These are phyloP conservation scores for Globisporangium camurandrum DNA, from an alignment of 352 stramenopile species.

Conservation along the genomic window DNA sequence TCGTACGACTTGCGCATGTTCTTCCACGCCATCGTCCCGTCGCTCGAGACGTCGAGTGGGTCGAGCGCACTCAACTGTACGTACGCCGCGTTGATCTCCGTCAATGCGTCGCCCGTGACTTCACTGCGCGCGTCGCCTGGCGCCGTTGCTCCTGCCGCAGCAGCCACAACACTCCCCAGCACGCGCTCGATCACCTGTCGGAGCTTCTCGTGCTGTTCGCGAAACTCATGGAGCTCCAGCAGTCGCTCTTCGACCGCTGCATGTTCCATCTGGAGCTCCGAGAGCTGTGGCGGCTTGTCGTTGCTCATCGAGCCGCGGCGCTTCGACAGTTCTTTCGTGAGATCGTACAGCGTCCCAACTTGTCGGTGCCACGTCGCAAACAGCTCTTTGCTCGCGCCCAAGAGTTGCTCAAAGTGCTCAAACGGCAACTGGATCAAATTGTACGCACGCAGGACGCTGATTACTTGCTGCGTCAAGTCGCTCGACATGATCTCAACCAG, in stretches of 20 bases:
- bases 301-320: slow-evolving; percentile 76
- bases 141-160: slow-evolving; percentile 21
- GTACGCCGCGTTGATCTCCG: slow-evolving; percentile 88
- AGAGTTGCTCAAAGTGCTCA: slow-evolving; percentile 73
- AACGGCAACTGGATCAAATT: slow-evolving; percentile 82
- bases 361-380: slow-evolving; percentile 85
- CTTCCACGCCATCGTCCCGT: slow-evolving; percentile 79
- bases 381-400: slow-evolving; percentile 74
- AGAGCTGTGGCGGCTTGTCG: slow-evolving; percentile 71
- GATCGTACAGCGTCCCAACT: slow-evolving; percentile 75
- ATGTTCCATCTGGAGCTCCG: slow-evolving; percentile 84
- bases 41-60: slow-evolving; percentile 79
- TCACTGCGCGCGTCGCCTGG: slow-evolving; percentile 40
- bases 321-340: slow-evolving; percentile 83
- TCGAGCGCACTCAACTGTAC: slow-evolving; percentile 70
- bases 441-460: slow-evolving; percentile 75
- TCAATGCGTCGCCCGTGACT: slow-evolving; percentile 70
- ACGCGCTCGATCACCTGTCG: slow-evolving; percentile 83
- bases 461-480: slow-evolving; percentile 74
- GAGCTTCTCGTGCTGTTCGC: slow-evolving; percentile 88
- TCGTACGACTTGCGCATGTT: slow-evolving; percentile 88
- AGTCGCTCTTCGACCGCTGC: slow-evolving; percentile 82
- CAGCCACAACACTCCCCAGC: slow-evolving; percentile 57
- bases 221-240: slow-evolving; percentile 85
- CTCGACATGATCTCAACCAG: slow-evolving; percentile 85